Evolutionary conservation across 2,329 filamentous ascomycete genomes (phyloP).

Genomic region (Sporothrix pseudoabietina): DNA sequence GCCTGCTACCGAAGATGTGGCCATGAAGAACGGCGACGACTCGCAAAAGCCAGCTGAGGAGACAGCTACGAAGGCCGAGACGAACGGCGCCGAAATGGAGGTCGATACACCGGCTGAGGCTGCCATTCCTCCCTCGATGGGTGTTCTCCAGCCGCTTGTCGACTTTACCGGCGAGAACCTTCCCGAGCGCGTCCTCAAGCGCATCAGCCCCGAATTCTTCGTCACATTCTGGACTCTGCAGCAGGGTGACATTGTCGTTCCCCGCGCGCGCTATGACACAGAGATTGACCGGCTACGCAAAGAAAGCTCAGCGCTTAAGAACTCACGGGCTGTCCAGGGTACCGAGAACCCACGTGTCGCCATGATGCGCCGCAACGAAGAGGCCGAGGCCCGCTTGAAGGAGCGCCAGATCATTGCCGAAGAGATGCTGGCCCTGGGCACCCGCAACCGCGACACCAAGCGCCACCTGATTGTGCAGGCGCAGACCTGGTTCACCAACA

Average conservation of each 20-base stretch:
- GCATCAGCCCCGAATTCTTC: slow-evolving; percentile 79
- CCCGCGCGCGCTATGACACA: slow-evolving; percentile 73
- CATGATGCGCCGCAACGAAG: slow-evolving; percentile 66
- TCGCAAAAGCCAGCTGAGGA: neutral
- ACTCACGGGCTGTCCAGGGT: slow-evolving; percentile 54
- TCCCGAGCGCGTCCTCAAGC: slow-evolving; percentile 65
- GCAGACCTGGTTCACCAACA: slow-evolving; percentile 69
- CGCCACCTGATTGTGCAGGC: slow-evolving; percentile 74
- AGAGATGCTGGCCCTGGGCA: slow-evolving; percentile 71
- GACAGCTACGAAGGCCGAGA: neutral
- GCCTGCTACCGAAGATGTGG: neutral
- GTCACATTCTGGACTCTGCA: slow-evolving; percentile 91
- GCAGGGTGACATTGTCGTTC: slow-evolving; percentile 77
- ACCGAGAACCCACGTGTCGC: slow-evolving; percentile 70
- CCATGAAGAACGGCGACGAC: slow-evolving; percentile 6
- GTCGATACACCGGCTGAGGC: slow-evolving; percentile 29
- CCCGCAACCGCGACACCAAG: slow-evolving; percentile 67
- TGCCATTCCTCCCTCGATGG: slow-evolving; percentile 54
- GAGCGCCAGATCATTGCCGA: slow-evolving; percentile 69
- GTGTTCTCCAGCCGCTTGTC: slow-evolving; percentile 67
- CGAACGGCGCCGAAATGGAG: slow-evolving; percentile 40
- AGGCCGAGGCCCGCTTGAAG: slow-evolving; percentile 69
- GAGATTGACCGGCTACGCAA: slow-evolving; percentile 71
- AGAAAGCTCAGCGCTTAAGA: slow-evolving; percentile 66
- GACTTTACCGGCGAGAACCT: slow-evolving; percentile 65